Evolutionary conservation across 1,284 basidiomycete genomes (phyloP).

Genomic region (Leccinum subfulvum): DNA sequence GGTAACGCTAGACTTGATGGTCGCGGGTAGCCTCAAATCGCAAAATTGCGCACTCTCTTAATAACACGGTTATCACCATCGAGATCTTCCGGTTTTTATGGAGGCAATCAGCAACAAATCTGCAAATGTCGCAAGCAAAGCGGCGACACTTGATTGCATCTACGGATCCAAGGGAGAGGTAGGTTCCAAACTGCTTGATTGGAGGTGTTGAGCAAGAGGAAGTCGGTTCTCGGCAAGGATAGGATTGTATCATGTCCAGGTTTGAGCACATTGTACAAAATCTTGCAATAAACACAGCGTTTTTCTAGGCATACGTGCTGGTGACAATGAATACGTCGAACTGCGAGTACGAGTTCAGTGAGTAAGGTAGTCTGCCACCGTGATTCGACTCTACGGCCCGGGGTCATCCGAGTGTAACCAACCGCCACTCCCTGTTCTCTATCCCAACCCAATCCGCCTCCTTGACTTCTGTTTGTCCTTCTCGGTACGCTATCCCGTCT

Average conservation of each 20-base stretch:
- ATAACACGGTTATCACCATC: conserved; percentile 8
- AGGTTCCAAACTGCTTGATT: not conserved
- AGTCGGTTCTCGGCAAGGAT: conserved; percentile 8
- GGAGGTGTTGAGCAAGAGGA: conserved; percentile 10
- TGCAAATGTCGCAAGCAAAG: conserved; percentile 14
- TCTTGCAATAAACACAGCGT: not conserved
- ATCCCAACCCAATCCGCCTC: conserved; percentile 11
- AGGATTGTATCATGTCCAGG: conserved; percentile 4
- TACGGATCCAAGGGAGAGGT: conserved; percentile 13
- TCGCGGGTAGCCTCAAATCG: conserved; percentile 13
- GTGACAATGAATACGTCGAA: not conserved
- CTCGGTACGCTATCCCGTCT: conserved; percentile 19
- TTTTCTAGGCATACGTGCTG: too few species aligned
- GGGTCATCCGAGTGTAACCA: conserved; percentile 18
- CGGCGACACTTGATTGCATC: conserved; percentile 18
- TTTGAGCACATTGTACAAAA: conserved; percentile 16
- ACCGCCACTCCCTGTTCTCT: conserved; percentile 21
- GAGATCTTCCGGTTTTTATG: conserved; percentile 16
- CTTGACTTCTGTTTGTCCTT: conserved; percentile 4
- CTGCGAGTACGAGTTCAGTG: not conserved
- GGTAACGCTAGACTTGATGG: conserved; percentile 3
- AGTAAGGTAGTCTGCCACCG: too few species aligned
- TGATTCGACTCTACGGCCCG: too few species aligned
- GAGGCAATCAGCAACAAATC: conserved; percentile 14
- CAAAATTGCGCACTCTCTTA: conserved; percentile 10